These are phyloP conservation scores for Rutidosis leptorrhynchoides DNA, from an alignment of 129 eudicot genomes.

Conservation along the genomic window DNA sequence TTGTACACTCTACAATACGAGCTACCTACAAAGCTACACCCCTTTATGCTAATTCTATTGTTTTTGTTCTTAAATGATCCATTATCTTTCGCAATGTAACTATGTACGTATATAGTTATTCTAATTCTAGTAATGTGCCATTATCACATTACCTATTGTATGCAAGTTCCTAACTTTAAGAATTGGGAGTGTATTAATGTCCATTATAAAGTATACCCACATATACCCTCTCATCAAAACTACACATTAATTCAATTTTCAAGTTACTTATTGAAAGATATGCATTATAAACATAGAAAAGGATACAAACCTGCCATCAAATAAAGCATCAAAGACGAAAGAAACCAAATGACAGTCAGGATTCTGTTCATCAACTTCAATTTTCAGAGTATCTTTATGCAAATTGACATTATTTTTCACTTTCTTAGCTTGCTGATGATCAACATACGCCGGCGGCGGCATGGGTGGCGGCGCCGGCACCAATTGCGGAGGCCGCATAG, in stretches of 20 bases:
- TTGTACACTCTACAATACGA: no score
- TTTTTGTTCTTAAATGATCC: neutral
- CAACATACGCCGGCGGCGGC: slow-evolving; percentile 51
- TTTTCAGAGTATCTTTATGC: slow-evolving; percentile 70
- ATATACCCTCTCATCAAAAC: neutral
- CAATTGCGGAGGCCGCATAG: slow-evolving; percentile 31
- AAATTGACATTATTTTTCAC: slow-evolving; percentile 85
- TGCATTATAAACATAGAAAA: neutral
- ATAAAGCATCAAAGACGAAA: slow-evolving; percentile 73
- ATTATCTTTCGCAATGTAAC: neutral
- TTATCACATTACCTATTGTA: neutral
- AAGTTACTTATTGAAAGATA: neutral
- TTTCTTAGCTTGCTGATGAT: slow-evolving; percentile 63
- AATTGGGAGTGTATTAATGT: neutral
- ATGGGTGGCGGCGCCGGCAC: slow-evolving; percentile 31
- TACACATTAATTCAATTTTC: no score
- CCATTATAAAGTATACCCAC: neutral
- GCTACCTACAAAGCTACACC: no score
- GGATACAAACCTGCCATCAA: slow-evolving; percentile 53
- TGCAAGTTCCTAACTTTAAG: no score
- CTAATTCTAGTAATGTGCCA: no score
- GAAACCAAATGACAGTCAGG: slow-evolving; percentile 76
- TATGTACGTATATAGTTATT: no score
- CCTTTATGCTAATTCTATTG: no score
- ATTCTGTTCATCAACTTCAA: slow-evolving; percentile 55